A percentile compares a stretch with the other conserved stretches of the same genome.
Evolutionary conservation across 2,329 filamentous ascomycete genomes (phyloP).

Genomic region (Pseudogymnoascus verrucosus): DNA sequence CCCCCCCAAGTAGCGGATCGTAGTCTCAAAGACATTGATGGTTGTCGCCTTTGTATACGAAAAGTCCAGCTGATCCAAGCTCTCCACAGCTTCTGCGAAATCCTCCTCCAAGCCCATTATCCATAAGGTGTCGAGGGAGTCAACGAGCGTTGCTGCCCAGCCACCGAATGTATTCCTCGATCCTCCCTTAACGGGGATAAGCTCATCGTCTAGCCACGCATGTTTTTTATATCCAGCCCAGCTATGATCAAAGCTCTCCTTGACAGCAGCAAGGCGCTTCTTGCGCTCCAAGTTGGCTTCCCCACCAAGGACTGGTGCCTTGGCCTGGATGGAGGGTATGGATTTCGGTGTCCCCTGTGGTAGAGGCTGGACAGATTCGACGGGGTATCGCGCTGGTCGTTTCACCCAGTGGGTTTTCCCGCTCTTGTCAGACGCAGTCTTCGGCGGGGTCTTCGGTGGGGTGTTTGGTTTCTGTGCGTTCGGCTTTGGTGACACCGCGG

Average conservation of each 20-base stretch:
- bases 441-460: constrained; percentile 9
- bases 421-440: constrained; percentile 16
- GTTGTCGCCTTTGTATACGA: constrained; percentile 57
- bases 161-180: constrained; percentile 79
- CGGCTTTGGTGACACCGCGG: not conserved
- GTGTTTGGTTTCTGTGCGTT: not conserved
- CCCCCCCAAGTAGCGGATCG: constrained; percentile 84
- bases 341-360: constrained; percentile 62
- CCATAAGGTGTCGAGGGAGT: constrained; percentile 76
- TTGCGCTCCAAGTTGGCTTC: constrained; percentile 54
- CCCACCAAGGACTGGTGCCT: constrained; percentile 57
- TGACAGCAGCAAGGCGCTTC: constrained; percentile 58
- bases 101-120: constrained; percentile 74
- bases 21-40: constrained; percentile 89
- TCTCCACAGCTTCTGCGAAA: constrained; percentile 68
- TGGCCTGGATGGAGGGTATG: constrained; percentile 72
- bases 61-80: constrained; percentile 71
- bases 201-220: constrained; percentile 82
- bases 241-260: constrained; percentile 64
- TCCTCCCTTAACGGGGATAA: constrained; percentile 61
- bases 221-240: constrained; percentile 76
- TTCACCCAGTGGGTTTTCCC: constrained; percentile 61
- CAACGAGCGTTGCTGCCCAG: constrained; percentile 83
- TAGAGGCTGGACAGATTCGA: constrained; percentile 68
- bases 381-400: constrained; percentile 67